Base-by-base conservation (phyloP, 169 alveolate species). In the Plasmodium billcollinsi region DNA sequence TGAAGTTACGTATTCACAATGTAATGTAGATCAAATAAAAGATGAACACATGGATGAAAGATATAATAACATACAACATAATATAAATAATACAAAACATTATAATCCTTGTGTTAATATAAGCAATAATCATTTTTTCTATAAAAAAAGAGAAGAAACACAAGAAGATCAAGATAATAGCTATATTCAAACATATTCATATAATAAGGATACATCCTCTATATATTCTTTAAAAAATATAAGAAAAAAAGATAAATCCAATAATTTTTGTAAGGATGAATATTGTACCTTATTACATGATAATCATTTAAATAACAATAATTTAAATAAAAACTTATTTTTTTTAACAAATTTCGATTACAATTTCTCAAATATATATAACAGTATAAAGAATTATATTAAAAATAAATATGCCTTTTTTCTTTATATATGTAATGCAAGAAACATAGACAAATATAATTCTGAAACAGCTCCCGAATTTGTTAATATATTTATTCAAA, bases 371-470 rank as follows among this genome's bases (percentile, higher is more conserved):
- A 33, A 62, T 24, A 54, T 83, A 54, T 29, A 15, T 26, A 67
- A 83, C 20, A 56, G 5, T 39, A 39, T 83, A 47, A 67, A 50
- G 45, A 65, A 67, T 5, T 18, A 50, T 39, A 14, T 69, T 67
- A 50, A 61, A 73, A 50, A 83, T 4, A 26, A 67, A 21, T 45
- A n/a, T 61, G 59, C 58, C 73, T 33, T 15, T 83, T 49, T 83
- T 29, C 67, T 69, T 29, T 69, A 72, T 52, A 39, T 69, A 63
- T 29, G 75, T 61, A 50, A 54, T 11, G 47, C 50, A 63, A 56
- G 14, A 52, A 5, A 15, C 4, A 12, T 5, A 39, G 47, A 39
- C 47, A 39, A 39, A 39, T 39, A 6, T 39, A 39, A 0, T 4
- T 39, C 5, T 39, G 47, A 5, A 39, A 39, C 47, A 39, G 11